Percentiles rank a stretch among this genome's conserved stretches.
These are phyloP conservation scores for Tricharina praecox DNA, from an alignment of 495 filamentous ascomycete genomes.

Conservation along the genomic window DNA sequence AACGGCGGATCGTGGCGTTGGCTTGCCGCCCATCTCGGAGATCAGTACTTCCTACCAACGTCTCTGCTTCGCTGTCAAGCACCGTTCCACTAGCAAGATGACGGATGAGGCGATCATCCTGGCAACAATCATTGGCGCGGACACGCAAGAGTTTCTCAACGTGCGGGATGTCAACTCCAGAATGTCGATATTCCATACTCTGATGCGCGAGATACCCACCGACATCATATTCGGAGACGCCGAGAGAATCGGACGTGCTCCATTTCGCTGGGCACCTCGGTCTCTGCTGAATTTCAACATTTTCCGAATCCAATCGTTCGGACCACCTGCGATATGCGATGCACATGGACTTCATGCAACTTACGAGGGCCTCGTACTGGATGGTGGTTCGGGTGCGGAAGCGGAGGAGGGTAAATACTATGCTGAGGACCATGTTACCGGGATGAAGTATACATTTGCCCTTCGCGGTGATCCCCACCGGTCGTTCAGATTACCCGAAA, in stretches of 20 bases:
- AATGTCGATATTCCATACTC: neutral
- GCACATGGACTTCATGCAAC: neutral
- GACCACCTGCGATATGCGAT: neutral
- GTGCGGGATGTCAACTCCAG: neutral
- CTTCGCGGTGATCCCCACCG: neutral
- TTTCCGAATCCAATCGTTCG: neutral
- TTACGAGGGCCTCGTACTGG: neutral
- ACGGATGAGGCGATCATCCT: neutral
- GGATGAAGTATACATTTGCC: neutral
- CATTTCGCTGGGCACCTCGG: neutral
- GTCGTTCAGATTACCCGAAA: neutral
- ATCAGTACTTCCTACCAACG: neutral
- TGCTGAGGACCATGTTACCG: neutral
- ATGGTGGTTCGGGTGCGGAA: neutral
- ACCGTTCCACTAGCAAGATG: neutral
- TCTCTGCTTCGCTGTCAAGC: neutral
- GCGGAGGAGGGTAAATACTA: neutral
- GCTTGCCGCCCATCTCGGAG: neutral
- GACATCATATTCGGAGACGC: neutral
- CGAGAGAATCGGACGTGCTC: neutral
- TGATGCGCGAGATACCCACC: neutral
- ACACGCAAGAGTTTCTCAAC: neutral
- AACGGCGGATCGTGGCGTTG: neutral
- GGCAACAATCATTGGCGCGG: neutral
- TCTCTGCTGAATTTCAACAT: neutral